These are phyloP conservation scores for Quercus phellos DNA, from an alignment of 331 rosid genomes.

Conservation along the genomic window DNA sequence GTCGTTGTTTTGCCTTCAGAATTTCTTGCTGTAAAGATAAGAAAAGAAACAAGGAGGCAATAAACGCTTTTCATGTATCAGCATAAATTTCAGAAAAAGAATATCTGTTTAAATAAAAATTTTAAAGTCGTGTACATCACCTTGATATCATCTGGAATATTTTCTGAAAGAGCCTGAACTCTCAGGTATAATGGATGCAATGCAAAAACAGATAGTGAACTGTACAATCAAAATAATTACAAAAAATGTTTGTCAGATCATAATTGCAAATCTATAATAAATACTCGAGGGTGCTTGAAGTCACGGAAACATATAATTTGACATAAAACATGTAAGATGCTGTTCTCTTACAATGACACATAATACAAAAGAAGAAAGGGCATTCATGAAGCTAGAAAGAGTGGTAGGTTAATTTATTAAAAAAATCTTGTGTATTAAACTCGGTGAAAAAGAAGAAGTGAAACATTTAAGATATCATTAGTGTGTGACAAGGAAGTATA, in stretches of 20 bases:
- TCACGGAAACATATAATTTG: constrained; percentile 7
- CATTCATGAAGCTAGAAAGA: background rate
- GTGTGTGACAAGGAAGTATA: background rate
- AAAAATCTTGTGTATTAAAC: background rate
- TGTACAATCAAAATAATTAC: constrained; percentile 34
- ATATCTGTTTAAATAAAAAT: constrained; percentile 8
- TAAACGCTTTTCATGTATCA: constrained; percentile 18
- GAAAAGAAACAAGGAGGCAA: constrained; percentile 4
- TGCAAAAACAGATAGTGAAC: constrained; percentile 94
- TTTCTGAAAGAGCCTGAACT: constrained; percentile 81
- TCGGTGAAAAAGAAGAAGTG: background rate
- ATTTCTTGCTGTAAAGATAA: constrained; percentile 58
- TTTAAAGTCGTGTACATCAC: constrained; percentile 29
- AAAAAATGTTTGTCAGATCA: constrained; percentile 14
- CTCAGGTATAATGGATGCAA: constrained; percentile 91
- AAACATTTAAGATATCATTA: background rate
- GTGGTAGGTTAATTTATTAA: background rate
- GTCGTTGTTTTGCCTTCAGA: constrained; percentile 59
- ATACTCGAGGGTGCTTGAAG: background rate
- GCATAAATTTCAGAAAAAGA: background rate
- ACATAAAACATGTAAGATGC: background rate
- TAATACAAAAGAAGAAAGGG: background rate
- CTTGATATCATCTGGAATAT: constrained; percentile 72
- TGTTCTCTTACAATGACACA: background rate
- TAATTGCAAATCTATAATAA: constrained; percentile 1